Conservation (phyloP, 805 yeast genomes). For the Candida vaughaniae region DNA sequence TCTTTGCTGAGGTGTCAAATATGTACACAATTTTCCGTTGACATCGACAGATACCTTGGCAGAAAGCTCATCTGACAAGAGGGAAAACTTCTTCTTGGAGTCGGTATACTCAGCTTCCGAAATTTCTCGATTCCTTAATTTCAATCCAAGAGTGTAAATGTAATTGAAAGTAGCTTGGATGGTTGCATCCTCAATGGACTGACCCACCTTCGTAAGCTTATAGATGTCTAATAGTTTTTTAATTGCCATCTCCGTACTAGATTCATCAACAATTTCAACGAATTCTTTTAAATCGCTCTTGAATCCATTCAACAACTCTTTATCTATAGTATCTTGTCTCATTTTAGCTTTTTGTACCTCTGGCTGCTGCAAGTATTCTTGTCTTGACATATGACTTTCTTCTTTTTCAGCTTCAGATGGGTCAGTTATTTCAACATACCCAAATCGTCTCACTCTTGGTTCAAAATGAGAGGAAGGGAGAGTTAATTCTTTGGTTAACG, state of each 20-base stretch:
- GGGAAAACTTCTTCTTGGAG: conserved; percentile 28
- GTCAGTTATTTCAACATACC: conserved; percentile 56
- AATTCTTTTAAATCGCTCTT: conserved; percentile 19
- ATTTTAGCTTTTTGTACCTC: conserved; percentile 40
- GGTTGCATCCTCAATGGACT: conserved; percentile 53
- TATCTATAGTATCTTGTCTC: conserved; percentile 41
- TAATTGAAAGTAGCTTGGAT: conserved; percentile 55
- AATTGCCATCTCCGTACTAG: conserved; percentile 23
- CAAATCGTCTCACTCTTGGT: conserved; percentile 86
- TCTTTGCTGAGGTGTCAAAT: conserved; percentile 31
- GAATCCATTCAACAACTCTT: conserved; percentile 12
- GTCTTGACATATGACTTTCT: conserved; percentile 61
- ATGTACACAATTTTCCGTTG: conserved; percentile 37
- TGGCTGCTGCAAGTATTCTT: conserved; percentile 59
- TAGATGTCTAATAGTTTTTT: conserved; percentile 55
- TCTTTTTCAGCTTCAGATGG: conserved; percentile 54
- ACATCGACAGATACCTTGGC: conserved; percentile 48
- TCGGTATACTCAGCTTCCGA: conserved; percentile 22
- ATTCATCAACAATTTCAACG: conserved; percentile 22
- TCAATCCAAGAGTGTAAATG: conserved; percentile 43
- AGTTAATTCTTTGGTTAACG: conserved; percentile 58
- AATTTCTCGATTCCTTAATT: conserved; percentile 37
- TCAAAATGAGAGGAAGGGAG: conserved; percentile 89
- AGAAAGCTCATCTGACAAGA: conserved; percentile 43
- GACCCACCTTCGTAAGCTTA: conserved; percentile 51